phyloP scores from a whole-genome alignment of 2,329 filamentous ascomycete species.

The Apiospora saccharicola region DNA sequence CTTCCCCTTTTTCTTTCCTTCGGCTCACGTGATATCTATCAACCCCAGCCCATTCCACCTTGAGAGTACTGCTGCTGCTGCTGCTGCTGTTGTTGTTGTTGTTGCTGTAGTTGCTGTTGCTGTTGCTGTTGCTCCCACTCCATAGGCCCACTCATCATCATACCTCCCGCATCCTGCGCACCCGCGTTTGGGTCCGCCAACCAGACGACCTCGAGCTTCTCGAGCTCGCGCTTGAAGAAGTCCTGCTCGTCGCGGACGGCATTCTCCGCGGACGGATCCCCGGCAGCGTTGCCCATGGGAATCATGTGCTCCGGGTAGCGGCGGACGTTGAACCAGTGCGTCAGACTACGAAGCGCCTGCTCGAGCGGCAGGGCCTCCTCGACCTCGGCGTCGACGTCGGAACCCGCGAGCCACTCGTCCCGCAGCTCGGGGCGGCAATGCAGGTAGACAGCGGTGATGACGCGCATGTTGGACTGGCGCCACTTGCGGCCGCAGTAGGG shows the following conservation, averaged over 20 bases:
- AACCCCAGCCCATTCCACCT: neutral
- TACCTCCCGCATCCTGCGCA: conserved; percentile 28
- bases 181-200: conserved; percentile 41
- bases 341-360: conserved; percentile 86
- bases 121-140: conserved; percentile 21
- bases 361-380: conserved; percentile 92
- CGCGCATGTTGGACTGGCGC: conserved; percentile 97
- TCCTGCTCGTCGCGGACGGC: conserved; percentile 77
- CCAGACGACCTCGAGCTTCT: conserved; percentile 70
- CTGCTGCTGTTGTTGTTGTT: conserved; percentile 8
- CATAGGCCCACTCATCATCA: neutral
- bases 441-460: conserved; percentile 96
- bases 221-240: conserved; percentile 80
- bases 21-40: neutral
- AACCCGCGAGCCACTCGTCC: conserved; percentile 93
- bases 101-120: conserved; percentile 15
- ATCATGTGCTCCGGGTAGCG: conserved; percentile 82
- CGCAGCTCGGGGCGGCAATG: conserved; percentile 91
- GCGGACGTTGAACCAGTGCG: conserved; percentile 92
- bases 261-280: conserved; percentile 55
- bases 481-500: conserved; percentile 98
- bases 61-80: neutral
- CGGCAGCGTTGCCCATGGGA: conserved; percentile 31
- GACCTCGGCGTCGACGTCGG: conserved; percentile 91
- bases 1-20: neutral